phyloP scores from a whole-genome alignment of 148 eudicot species.

The Cornus suecica region DNA sequence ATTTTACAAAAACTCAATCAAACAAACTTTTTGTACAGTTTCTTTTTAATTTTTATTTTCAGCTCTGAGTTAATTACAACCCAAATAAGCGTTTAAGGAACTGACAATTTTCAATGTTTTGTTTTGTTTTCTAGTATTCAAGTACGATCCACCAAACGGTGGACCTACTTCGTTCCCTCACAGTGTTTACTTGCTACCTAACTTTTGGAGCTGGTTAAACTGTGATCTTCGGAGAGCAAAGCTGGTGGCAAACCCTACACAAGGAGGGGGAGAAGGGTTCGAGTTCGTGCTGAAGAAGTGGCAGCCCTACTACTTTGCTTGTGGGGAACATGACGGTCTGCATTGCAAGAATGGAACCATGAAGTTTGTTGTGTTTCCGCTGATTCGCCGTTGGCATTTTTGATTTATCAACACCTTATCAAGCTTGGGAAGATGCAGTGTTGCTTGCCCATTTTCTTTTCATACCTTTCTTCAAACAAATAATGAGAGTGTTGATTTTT shows the following conservation, averaged over 20 bases:
- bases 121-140: conserved; percentile 47
- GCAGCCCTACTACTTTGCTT: conserved; percentile 69
- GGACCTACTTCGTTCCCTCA: conserved; percentile 37
- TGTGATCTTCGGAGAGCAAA: conserved; percentile 56
- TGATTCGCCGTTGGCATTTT: conserved; percentile 18
- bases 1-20: too few relatives aligned
- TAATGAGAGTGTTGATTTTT: too few relatives aligned
- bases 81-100: too few relatives aligned
- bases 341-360: conserved; percentile 65
- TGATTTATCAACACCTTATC: too few relatives aligned
- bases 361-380: conserved; percentile 64
- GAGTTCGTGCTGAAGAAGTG: conserved; percentile 51
- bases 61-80: too few relatives aligned
- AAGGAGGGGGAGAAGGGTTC: conserved; percentile 63
- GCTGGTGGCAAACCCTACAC: conserved; percentile 33
- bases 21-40: too few relatives aligned
- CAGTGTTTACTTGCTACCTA: conserved; percentile 63
- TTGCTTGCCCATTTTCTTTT: too few relatives aligned
- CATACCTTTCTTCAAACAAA: too few relatives aligned
- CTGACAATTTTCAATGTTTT: background rate
- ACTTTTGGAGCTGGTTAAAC: conserved; percentile 54
- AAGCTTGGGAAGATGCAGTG: too few relatives aligned
- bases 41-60: too few relatives aligned
- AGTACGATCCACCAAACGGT: conserved; percentile 50
- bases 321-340: conserved; percentile 62